Percentiles rank a stretch among this genome's conserved stretches.
These are phyloP conservation scores for Suillus cothurnatus DNA, from an alignment of 768 basidiomycete genomes.

Conservation along the genomic window DNA sequence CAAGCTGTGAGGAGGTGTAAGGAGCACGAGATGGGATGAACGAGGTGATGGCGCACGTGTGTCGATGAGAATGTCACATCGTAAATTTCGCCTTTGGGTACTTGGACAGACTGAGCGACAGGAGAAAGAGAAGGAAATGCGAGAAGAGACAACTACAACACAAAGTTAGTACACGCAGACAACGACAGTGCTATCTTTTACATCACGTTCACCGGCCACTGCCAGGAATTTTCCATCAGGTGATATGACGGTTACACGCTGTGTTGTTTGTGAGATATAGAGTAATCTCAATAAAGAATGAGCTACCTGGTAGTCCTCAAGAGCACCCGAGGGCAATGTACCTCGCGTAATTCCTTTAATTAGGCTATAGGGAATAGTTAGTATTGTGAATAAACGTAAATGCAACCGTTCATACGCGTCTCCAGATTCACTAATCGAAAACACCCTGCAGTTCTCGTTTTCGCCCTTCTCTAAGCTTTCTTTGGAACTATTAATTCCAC, in stretches of 20 bases:
- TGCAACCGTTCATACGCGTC: constrained; percentile 1
- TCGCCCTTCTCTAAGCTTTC: constrained; percentile 61
- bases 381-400: neutral
- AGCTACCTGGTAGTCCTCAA: constrained; percentile 84
- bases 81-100: constrained; percentile 79
- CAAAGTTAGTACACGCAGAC: constrained; percentile 16
- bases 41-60: constrained; percentile 44
- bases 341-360: constrained; percentile 49
- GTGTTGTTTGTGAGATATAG: constrained; percentile 15
- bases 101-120: constrained; percentile 46
- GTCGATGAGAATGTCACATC: constrained; percentile 78
- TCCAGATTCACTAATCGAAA: constrained; percentile 36
- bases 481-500: constrained; percentile 83
- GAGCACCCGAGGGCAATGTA: constrained; percentile 61
- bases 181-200: constrained; percentile 38
- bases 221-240: constrained; percentile 65
- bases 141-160: constrained; percentile 61
- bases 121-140: constrained; percentile 60
- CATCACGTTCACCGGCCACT: constrained; percentile 73
- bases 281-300: neutral
- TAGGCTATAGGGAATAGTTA: constrained; percentile 45
- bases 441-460: constrained; percentile 88
- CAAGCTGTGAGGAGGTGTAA: constrained; percentile 46
- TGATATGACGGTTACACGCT: constrained; percentile 91
- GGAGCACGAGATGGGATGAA: neutral